Evolutionary conservation across 192 early-diverging fungal species (phyloP), one percentile per base, ranked within the genome.

Genomic region (Entrophospora sp.): DNA sequence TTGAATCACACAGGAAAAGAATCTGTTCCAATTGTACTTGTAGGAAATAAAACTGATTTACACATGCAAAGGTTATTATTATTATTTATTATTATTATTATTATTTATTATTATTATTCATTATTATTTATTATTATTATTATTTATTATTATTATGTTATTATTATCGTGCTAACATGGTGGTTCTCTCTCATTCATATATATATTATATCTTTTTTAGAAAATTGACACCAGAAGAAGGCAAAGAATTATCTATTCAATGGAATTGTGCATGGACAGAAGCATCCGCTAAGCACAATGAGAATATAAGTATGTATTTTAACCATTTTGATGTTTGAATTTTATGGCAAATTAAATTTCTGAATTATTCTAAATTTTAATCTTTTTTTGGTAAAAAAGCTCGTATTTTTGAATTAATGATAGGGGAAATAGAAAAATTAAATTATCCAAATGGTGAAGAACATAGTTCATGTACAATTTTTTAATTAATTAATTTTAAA

Each of bases 1-100:
- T 77, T 97, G 60, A 89, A 94, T 73, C 89, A 87, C 65, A 88
- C 90, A 3, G 94, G 94, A 18, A 88, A 87, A 32, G 90, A 95
- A 61, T 91, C 83, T 75, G 92, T 97, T 6, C 90, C 90, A 7
- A 88, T 90, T 69, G 89, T 95, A 18, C 76, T 97, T 73, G 93
- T 94, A 22, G 95, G 89, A 12, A 97, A 95, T 74, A 98, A 98
- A 76, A 81, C 82, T 8, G 96, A 98, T 79, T 67, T 98, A 49
- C 77, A 84, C 30, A 74, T 75, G 30, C 86, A 92, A 48, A 77
- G 88, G 48, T 75, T 76, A 64, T 69, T 18, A 25, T 25, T 27
- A 16, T 46, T 32, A 32, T 14, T 31, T 24, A 22, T 43, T 36
- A 22, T 40, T 12, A 32, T 49, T 25, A 31, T 27, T 14, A 18